These are phyloP conservation scores for Prunus mume DNA, from an alignment of 306 rosid species.

Conservation along the genomic window DNA sequence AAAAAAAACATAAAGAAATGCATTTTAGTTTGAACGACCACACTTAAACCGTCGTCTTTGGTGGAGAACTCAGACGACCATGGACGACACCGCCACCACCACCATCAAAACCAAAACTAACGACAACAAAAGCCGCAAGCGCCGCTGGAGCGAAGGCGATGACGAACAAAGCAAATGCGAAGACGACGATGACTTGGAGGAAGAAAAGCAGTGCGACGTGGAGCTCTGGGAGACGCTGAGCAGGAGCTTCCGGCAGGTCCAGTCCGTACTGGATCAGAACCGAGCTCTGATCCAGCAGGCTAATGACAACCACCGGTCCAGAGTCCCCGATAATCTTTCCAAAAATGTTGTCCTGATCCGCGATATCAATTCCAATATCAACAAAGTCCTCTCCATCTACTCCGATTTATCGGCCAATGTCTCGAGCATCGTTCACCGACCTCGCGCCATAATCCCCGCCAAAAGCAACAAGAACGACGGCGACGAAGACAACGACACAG, in stretches of 20 bases:
- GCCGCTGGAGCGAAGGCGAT: background rate
- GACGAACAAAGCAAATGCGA: background rate
- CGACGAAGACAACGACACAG: background rate
- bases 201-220: slow-evolving; percentile 16
- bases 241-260: slow-evolving; percentile 66
- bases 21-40: background rate
- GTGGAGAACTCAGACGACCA: background rate
- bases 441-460: background rate
- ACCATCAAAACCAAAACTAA: background rate
- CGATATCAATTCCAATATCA: slow-evolving; percentile 74
- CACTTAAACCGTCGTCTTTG: background rate
- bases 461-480: slow-evolving; percentile 5
- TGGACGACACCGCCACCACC: background rate
- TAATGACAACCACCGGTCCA: slow-evolving; percentile 77
- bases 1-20: background rate
- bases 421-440: slow-evolving; percentile 33
- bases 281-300: slow-evolving; percentile 71
- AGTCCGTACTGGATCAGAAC: slow-evolving; percentile 74
- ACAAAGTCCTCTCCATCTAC: slow-evolving; percentile 66
- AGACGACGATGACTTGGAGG: background rate
- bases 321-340: slow-evolving; percentile 63
- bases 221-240: slow-evolving; percentile 55
- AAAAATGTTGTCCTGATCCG: slow-evolving; percentile 71
- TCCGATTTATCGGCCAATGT: slow-evolving; percentile 63
- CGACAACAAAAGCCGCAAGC: background rate